These are phyloP conservation scores for Neolecta irregularis DNA, from an alignment of 1,139 yeast species.

Conservation along the genomic window DNA sequence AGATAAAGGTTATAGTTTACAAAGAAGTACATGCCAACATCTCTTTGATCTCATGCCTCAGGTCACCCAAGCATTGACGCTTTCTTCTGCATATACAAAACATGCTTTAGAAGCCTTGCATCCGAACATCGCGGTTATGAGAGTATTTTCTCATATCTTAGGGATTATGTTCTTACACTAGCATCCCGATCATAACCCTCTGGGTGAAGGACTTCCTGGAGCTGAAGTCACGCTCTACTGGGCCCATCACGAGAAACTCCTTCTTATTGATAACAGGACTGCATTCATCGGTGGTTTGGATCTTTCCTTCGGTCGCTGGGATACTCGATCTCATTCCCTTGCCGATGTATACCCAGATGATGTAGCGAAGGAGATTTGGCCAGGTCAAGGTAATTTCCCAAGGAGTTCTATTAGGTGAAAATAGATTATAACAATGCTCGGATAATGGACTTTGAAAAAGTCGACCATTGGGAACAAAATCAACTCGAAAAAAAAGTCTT, in stretches of 20 bases:
- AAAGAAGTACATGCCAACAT: slow-evolving; percentile 48
- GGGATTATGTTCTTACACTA: too few relatives aligned
- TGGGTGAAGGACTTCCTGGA: slow-evolving; percentile 24
- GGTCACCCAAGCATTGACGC: slow-evolving; percentile 34
- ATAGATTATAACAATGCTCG: too few relatives aligned
- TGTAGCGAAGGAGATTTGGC: neutral
- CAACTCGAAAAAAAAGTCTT: too few relatives aligned
- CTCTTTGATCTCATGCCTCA: neutral
- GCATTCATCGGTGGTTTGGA: slow-evolving; percentile 51
- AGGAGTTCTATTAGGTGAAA: too few relatives aligned
- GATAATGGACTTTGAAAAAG: too few relatives aligned
- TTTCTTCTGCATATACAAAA: slow-evolving; percentile 46
- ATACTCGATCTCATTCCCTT: slow-evolving; percentile 41
- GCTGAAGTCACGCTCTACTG: slow-evolving; percentile 36
- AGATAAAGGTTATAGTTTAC: slow-evolving; percentile 43
- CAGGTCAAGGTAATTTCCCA: neutral
- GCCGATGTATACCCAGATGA: neutral
- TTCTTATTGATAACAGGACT: slow-evolving; percentile 40
- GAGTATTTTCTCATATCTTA: too few relatives aligned
- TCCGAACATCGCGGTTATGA: slow-evolving; percentile 46
- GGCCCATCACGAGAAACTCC: slow-evolving; percentile 53
- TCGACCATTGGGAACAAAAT: too few relatives aligned
- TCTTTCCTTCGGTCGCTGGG: slow-evolving; percentile 46
- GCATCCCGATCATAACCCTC: slow-evolving; percentile 47
- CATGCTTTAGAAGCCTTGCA: slow-evolving; percentile 43